Conservation (phyloP, 257 asterid species). For the Solanum rostratum region DNA sequence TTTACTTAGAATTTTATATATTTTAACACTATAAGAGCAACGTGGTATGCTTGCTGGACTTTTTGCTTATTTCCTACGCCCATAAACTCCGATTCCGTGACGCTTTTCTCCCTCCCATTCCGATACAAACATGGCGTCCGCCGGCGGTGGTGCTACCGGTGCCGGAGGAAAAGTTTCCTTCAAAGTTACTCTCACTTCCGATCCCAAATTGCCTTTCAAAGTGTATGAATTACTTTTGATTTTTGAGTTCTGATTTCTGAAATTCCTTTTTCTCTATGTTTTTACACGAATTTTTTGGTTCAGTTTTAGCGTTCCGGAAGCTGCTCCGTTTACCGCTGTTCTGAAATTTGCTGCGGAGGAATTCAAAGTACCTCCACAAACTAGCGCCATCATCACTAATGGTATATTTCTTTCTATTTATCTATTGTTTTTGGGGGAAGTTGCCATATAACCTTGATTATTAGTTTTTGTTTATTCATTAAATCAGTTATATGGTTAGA, state of each 20-base stretch:
- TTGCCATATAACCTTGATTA: background rate
- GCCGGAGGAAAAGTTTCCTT: slow-evolving; percentile 93
- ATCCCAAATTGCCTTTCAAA: slow-evolving; percentile 97
- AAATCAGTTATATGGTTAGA: background rate
- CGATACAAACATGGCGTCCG: slow-evolving; percentile 50
- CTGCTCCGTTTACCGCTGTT: slow-evolving; percentile 96
- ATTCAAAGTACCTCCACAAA: slow-evolving; percentile 96
- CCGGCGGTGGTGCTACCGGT: slow-evolving; percentile 25
- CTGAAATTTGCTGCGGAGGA: slow-evolving; percentile 93
- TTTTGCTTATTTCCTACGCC: background rate
- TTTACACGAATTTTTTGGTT: background rate
- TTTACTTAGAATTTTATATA: too few species aligned
- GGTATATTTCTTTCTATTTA: slow-evolving; percentile 25
- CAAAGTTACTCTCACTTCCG: slow-evolving; percentile 91
- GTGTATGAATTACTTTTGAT: slow-evolving; percentile 37
- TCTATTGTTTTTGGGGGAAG: background rate
- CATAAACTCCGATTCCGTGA: background rate
- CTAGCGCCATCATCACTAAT: slow-evolving; percentile 92
- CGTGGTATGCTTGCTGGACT: background rate
- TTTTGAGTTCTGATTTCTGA: background rate
- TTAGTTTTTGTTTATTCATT: background rate
- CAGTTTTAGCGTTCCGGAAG: slow-evolving; percentile 98
- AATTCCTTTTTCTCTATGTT: background rate
- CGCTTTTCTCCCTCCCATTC: background rate
- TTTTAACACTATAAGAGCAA: too few species aligned